Evolutionary conservation across 208 protist species (phyloP).

Genomic region (Leishmania turanica): DNA sequence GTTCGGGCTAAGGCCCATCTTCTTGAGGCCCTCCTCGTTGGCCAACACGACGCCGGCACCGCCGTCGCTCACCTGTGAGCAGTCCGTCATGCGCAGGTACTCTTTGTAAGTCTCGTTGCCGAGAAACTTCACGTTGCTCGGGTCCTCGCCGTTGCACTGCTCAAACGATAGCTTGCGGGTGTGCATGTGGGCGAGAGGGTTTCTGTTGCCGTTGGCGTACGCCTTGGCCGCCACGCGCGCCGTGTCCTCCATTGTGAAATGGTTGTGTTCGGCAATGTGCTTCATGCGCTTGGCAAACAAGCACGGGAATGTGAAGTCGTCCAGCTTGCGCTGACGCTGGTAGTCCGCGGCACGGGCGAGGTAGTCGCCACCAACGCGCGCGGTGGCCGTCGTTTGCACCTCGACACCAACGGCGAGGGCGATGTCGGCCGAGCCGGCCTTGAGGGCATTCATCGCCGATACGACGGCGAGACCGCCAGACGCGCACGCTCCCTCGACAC

Average conservation of each 20-base stretch:
- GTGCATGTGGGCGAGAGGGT: slow-evolving; percentile 93
- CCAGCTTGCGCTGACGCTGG: slow-evolving; percentile 76
- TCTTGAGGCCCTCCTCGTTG: slow-evolving; percentile 82
- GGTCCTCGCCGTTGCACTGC: slow-evolving; percentile 53
- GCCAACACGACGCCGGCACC: slow-evolving; percentile 80
- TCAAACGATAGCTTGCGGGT: slow-evolving; percentile 70
- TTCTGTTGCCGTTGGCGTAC: slow-evolving; percentile 87
- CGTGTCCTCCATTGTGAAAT: slow-evolving; percentile 89
- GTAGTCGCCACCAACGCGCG: slow-evolving; percentile 86
- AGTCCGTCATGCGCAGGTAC: slow-evolving; percentile 83
- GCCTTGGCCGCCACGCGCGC: slow-evolving; percentile 89
- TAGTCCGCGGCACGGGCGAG: slow-evolving; percentile 92
- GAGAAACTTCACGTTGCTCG: slow-evolving; percentile 82
- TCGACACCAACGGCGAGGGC: slow-evolving; percentile 84
- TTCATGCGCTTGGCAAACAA: slow-evolving; percentile 90
- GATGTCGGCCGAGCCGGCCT: slow-evolving; percentile 69
- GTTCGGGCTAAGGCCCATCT: slow-evolving; percentile 62
- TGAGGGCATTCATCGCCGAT: slow-evolving; percentile 52
- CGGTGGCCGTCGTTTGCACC: slow-evolving; percentile 85
- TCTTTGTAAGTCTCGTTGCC: slow-evolving; percentile 85
- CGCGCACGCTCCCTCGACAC: slow-evolving; percentile 92
- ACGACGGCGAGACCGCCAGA: slow-evolving; percentile 86
- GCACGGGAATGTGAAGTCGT: slow-evolving; percentile 95
- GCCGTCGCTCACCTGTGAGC: slow-evolving; percentile 93
- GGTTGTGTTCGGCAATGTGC: slow-evolving; percentile 62